phyloP scores from a whole-genome alignment of 2,329 filamentous ascomycete species.

The Coniella vitis region DNA sequence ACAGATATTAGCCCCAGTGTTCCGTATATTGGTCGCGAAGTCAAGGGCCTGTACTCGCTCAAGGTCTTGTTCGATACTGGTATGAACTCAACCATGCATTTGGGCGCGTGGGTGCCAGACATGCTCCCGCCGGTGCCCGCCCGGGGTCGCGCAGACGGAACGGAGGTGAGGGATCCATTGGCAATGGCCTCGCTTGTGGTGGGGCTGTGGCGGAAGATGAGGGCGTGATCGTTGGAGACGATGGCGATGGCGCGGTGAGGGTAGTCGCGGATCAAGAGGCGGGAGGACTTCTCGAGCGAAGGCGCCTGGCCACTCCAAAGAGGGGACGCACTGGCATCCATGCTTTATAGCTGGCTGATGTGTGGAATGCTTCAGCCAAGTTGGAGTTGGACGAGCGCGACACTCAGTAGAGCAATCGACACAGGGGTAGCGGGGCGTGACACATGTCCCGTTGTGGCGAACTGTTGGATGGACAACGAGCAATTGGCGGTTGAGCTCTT shows the following conservation, averaged over 20 bases:
- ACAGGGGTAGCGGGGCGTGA: conserved; percentile 10
- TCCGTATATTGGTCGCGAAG: conserved; percentile 68
- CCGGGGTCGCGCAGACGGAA: conserved; percentile 39
- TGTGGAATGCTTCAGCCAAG: conserved; percentile 2
- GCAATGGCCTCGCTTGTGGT: conserved; percentile 52
- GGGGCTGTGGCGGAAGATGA: conserved; percentile 76
- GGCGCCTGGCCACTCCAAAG: conserved; percentile 41
- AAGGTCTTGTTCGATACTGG: conserved; percentile 58
- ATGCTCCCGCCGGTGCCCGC: conserved; percentile 27
- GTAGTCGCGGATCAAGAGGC: conserved; percentile 78
- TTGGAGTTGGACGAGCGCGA: conserved; percentile 1
- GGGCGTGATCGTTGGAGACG: conserved; percentile 67
- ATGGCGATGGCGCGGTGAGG: conserved; percentile 85
- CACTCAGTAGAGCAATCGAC: background rate
- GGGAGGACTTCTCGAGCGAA: conserved; percentile 57
- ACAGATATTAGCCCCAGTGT: conserved; percentile 84
- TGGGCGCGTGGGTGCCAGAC: conserved; percentile 41
- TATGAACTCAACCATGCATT: conserved; percentile 85
- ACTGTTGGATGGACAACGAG: background rate
- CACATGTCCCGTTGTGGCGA: conserved; percentile 15
- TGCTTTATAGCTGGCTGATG: conserved; percentile 23
- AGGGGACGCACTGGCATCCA: conserved; percentile 36
- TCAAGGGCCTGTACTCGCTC: conserved; percentile 69
- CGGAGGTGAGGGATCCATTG: conserved; percentile 53
- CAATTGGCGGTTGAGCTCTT: background rate